Conservation (phyloP, 768 basidiomycete species). For the Kwoniella mangroviensis region DNA sequence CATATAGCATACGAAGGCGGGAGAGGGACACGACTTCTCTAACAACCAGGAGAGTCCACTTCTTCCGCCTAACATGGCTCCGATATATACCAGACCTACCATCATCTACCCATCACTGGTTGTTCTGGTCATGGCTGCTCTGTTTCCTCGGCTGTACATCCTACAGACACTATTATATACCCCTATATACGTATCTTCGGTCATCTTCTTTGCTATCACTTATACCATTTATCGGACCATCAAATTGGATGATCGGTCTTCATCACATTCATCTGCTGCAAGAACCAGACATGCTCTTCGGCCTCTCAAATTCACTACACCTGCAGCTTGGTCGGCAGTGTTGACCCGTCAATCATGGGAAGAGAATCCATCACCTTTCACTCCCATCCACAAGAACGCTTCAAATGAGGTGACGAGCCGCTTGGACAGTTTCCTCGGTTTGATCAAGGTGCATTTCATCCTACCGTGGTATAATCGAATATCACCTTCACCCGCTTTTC, state of each 20-base stretch:
- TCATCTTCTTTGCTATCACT: slow-evolving; percentile 16
- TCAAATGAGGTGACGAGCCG: slow-evolving; percentile 68
- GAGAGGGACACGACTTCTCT: slow-evolving; percentile 1
- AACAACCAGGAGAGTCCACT: neutral
- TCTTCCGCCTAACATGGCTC: slow-evolving; percentile 19
- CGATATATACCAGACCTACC: neutral
- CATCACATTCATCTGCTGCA: neutral
- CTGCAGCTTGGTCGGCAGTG: slow-evolving; percentile 92
- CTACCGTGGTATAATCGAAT: slow-evolving; percentile 84
- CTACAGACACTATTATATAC: slow-evolving; percentile 21
- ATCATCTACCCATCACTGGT: slow-evolving; percentile 13
- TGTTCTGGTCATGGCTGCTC: slow-evolving; percentile 25
- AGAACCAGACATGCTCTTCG: slow-evolving; percentile 63
- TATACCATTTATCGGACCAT: slow-evolving; percentile 15
- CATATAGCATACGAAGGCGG: slow-evolving; percentile 16
- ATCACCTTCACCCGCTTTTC: slow-evolving; percentile 86
- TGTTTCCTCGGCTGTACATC: slow-evolving; percentile 28
- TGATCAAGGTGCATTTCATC: slow-evolving; percentile 85
- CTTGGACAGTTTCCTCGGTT: slow-evolving; percentile 77
- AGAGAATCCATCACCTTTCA: slow-evolving; percentile 67
- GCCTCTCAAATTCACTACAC: slow-evolving; percentile 83
- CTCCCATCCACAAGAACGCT: slow-evolving; percentile 69
- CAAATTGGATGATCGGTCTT: neutral
- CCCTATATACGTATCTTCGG: slow-evolving; percentile 24
- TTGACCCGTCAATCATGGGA: slow-evolving; percentile 90